Evolutionary conservation across 805 yeast genomes (phyloP).

Genomic region (Saccharomycopsis synnaedendra): DNA sequence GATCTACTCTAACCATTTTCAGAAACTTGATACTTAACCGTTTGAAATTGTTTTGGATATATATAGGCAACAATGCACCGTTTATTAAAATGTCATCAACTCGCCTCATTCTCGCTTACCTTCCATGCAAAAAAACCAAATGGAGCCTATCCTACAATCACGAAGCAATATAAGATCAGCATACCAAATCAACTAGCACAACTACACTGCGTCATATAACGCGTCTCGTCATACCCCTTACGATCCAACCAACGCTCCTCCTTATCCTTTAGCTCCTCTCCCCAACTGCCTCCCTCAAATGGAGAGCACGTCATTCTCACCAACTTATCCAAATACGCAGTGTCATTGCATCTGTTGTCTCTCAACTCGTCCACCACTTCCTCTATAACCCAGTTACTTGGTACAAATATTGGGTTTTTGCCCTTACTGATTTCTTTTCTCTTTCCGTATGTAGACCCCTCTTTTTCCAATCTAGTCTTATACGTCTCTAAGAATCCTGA

Average conservation of each 20-base stretch:
- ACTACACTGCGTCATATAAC: slow-evolving; percentile 10
- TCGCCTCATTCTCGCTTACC: too few relatives aligned
- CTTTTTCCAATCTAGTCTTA: slow-evolving; percentile 26
- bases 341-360: slow-evolving; percentile 39
- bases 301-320: slow-evolving; percentile 69
- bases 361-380: slow-evolving; percentile 57
- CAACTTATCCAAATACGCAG: slow-evolving; percentile 44
- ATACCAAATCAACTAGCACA: slow-evolving; percentile 5
- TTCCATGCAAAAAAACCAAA: too few relatives aligned
- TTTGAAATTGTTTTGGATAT: too few relatives aligned
- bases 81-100: too few relatives aligned
- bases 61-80: too few relatives aligned
- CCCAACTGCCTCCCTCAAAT: slow-evolving; percentile 58
- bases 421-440: slow-evolving; percentile 32
- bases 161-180: not conserved
- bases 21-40: too few relatives aligned
- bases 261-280: slow-evolving; percentile 45
- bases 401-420: slow-evolving; percentile 70
- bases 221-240: not conserved
- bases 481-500: slow-evolving; percentile 36
- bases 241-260: slow-evolving; percentile 26
- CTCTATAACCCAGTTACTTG: slow-evolving; percentile 78
- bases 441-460: slow-evolving; percentile 26
- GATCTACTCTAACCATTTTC: too few relatives aligned
- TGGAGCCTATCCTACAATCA: too few relatives aligned